Base-by-base conservation (phyloP, 768 basidiomycete genomes). In the Rhizopogon rudus region DNA sequence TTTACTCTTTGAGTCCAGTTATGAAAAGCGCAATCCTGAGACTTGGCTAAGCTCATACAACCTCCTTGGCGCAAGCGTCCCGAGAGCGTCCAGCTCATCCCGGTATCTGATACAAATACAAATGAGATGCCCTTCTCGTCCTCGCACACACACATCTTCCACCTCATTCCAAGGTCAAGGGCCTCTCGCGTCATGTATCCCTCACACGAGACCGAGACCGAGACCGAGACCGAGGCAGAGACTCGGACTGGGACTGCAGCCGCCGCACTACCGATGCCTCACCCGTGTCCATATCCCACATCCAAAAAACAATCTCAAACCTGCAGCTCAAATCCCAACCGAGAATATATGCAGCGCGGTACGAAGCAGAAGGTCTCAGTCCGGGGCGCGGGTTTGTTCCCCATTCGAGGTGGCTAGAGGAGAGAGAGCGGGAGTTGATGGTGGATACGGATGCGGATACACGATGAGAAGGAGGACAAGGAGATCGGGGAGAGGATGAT, bases 301-400 rank as follows among this genome's bases (percentile, higher is more conserved):
- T 84, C 37, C 78, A 81, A 58, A 71, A 73, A 28, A 78, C 78
- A 53, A 59, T 82, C 46, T 71, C 62, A 9, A 63, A 64, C 29
- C 61, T 77, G 8, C 71, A 71, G 20, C 65, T 68, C 52, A 64
- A 62, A 17, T 73, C 74, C 13, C 77, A 81, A 61, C 84, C 84
- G 0, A 77, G 71, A 43, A 64, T 87, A 25, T 84, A 87, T 54
- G 79, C 80, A 28, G 86, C 83, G 25, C 71, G 83, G 57, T 88
- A 81, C 68, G 88, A 88, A 67, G 86, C 84, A 0, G 86, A 88
- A 66, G 86, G 85, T 16, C 61, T 88, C 31, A 82, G 76, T 57
- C 72, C 25, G 25, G 3, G 72, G 60, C 73, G 84, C 4, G 87
- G 85, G 40, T 88, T 78, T 59, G 78, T 86, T 37, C 66, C 70